phyloP scores from a whole-genome alignment of 2,329 filamentous ascomycete species.

The Periglandula ipomoeae region DNA sequence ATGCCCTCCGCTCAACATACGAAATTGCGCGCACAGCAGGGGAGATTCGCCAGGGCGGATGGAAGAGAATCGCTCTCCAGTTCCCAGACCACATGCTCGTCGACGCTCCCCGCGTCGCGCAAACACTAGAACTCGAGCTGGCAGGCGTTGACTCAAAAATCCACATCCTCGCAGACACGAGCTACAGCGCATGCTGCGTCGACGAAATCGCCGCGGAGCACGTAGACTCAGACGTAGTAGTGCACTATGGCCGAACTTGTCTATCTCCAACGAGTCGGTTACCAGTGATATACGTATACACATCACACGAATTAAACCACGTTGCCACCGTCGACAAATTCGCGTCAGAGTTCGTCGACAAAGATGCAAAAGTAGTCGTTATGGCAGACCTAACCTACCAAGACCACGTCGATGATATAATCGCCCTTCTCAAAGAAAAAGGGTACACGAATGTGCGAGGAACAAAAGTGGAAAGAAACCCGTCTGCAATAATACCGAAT shows the following conservation, averaged over 20 bases:
- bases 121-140: conserved; percentile 32
- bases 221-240: conserved; percentile 77
- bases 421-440: conserved; percentile 38
- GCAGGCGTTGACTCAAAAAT: conserved; percentile 28
- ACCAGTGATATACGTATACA: conserved; percentile 88
- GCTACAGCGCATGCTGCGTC: conserved; percentile 93
- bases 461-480: conserved; percentile 68
- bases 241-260: conserved; percentile 91
- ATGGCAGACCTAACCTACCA: conserved; percentile 88
- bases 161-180: conserved; percentile 88
- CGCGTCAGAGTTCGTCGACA: conserved; percentile 56
- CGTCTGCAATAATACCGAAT: conserved; percentile 75
- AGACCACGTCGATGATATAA: conserved; percentile 57
- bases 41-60: conserved; percentile 65
- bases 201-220: conserved; percentile 96
- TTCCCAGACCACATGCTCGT: conserved; percentile 90
- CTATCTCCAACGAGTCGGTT: conserved; percentile 81
- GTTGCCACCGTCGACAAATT: conserved; percentile 51
- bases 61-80: conserved; percentile 77
- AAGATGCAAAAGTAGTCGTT: conserved; percentile 57
- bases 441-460: conserved; percentile 66
- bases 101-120: conserved; percentile 74
- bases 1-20: conserved; percentile 68
- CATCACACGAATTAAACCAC: conserved; percentile 58
- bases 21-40: conserved; percentile 72